Base-by-base conservation (phyloP, 108 stramenopile species). In the Fragilariopsis cylindrus region DNA sequence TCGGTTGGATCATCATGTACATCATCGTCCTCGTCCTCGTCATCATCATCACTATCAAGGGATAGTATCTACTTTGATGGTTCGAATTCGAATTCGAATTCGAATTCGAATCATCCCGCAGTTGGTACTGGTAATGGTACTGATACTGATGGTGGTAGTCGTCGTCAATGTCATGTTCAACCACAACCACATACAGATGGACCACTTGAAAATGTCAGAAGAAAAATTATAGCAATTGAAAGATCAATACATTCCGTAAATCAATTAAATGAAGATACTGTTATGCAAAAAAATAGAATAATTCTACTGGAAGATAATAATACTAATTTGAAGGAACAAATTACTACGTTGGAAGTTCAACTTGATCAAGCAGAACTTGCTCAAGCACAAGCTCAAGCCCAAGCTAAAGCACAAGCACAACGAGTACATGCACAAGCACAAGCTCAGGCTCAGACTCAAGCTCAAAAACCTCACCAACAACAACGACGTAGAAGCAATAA, bases 171-270 rank as follows among this genome's bases (percentile, higher is more conserved):
- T 2, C 53, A 53, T n/a, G n/a, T n/a, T 0, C 52, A 54, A 2
- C 53, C 13, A 54, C 53, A 54, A 54, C 53, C 13, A 54, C 53
- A 54, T 1, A 13, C 13, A 1, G 62, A 50, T 9, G 48, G n/a
- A 40, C 75, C 77, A 48, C 39, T 78, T 3, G 40, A 78, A 47
- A 79, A 73, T 48, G 72, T 79, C 13, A 72, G 60, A n/a, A 65
- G 78, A 46, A 79, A 79, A 60, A 73, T 79, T 43, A 46, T 69
- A 21, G 72, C 78, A 0, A 79, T 79, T 16, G 78, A 79, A 62
- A 42, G 48, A n/a, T 48, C 62, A 8, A n/a, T 57, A 0, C 13
- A 54, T 1, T 66, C 69, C 18, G 48, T 65, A 39, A 43, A 53
- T 12, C 13, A 11, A 8, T 44, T 79, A 2, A 65, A 52, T 0